Evolutionary conservation across 352 stramenopile genomes (phyloP).

Genomic region (Phytophthora pistaciae): DNA sequence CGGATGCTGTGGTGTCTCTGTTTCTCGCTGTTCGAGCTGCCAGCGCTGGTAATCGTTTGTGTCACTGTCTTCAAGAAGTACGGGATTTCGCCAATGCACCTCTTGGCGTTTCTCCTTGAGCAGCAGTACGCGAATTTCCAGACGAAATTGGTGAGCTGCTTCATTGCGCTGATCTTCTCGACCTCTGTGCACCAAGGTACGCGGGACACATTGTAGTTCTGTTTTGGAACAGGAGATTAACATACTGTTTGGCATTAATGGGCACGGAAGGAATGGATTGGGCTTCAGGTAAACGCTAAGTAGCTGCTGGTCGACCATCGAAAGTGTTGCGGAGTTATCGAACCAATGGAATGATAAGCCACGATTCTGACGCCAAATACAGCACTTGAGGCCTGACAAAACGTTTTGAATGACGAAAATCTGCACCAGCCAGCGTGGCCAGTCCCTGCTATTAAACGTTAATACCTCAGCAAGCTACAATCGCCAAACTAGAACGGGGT

Average conservation of each 20-base stretch:
- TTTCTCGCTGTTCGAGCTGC: slow-evolving; percentile 19
- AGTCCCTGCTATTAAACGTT: too few relatives aligned
- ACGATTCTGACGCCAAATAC: neutral
- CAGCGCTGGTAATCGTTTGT: slow-evolving; percentile 24
- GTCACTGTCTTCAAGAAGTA: slow-evolving; percentile 36
- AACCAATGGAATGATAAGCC: neutral
- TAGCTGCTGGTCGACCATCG: neutral
- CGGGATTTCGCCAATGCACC: slow-evolving; percentile 28
- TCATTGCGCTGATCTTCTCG: slow-evolving; percentile 27
- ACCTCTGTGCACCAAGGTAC: slow-evolving; percentile 33
- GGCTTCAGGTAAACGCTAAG: neutral
- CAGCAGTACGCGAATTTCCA: slow-evolving; percentile 42
- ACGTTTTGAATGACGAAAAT: too few relatives aligned
- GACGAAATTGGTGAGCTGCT: slow-evolving; percentile 35
- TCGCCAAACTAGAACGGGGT: too few relatives aligned
- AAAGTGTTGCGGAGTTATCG: neutral
- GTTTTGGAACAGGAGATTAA: neutral
- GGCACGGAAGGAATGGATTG: slow-evolving; percentile 6
- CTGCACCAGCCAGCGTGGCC: too few relatives aligned
- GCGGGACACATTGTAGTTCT: neutral
- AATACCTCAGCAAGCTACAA: too few relatives aligned
- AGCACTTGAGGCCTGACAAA: too few relatives aligned
- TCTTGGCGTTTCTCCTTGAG: slow-evolving; percentile 51
- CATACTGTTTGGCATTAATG: neutral
- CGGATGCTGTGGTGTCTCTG: slow-evolving; percentile 16